phyloP scores from a whole-genome alignment of 768 basidiomycete genomes.

The Phylloporus scabripes region DNA sequence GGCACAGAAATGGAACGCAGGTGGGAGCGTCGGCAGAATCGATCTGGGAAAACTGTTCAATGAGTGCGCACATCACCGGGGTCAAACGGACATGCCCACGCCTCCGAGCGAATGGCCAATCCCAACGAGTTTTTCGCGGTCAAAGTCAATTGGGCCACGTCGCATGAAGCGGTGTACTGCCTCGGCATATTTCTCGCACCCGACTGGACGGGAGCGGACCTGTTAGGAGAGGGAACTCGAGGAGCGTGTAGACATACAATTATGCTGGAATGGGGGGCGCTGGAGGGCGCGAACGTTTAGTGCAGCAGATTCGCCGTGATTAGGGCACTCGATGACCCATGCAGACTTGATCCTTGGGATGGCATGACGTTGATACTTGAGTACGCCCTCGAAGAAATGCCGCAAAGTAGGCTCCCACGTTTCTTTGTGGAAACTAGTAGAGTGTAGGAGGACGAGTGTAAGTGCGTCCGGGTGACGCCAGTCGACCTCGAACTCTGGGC shows the following conservation, averaged over 20 bases:
- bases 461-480: conserved; percentile 38
- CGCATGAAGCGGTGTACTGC: conserved; percentile 54
- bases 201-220: conserved; percentile 36
- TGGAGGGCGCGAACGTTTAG: conserved; percentile 48
- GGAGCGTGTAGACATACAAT: conserved; percentile 35
- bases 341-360: conserved; percentile 31
- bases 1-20: conserved; percentile 41
- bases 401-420: conserved; percentile 61
- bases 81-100: conserved; percentile 48
- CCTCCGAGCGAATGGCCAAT: conserved; percentile 68
- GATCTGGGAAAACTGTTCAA: conserved; percentile 33
- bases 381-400: conserved; percentile 38
- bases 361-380: not conserved
- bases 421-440: conserved; percentile 73
- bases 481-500: conserved; percentile 34
- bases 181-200: conserved; percentile 59
- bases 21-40: conserved; percentile 46
- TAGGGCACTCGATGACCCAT: conserved; percentile 68
- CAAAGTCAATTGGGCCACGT: conserved; percentile 44
- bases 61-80: not conserved
- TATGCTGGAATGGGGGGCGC: conserved; percentile 38
- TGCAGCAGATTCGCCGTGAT: conserved; percentile 58
- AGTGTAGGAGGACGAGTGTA: conserved; percentile 59
- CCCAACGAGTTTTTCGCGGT: conserved; percentile 47
- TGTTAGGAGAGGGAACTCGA: not conserved